Evolutionary conservation across 2,329 filamentous ascomycete species (phyloP), one percentile per base, ranked within the genome.

Genomic region (Trichoderma arundinaceum): DNA sequence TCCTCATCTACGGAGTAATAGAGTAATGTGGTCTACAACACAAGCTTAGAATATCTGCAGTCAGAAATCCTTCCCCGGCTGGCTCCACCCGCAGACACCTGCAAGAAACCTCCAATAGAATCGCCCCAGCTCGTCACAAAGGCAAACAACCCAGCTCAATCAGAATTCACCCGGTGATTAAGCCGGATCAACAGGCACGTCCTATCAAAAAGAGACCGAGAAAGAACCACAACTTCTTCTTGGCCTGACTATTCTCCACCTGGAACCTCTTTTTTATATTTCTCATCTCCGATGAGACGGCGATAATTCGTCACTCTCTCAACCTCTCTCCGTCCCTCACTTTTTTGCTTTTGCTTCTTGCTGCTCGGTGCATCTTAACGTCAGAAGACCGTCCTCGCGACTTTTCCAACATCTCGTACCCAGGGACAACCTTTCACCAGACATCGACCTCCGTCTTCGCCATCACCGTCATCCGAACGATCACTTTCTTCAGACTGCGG

Each of bases 41-140:
- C 17, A 15, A 9, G 5, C 19, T 17, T 10, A 17, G 33, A 15
- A 6, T n/a, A 17, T 10, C 43, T 48, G 43, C n/a, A 48, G 44
- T 28, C 8, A 59, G 33, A 49, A 39, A 39, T 49, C 10, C 38
- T n/a, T 41, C 53, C 19, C 3, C n/a, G 39, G 53, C 39, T 43
- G 53, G 43, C 53, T 43, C 41, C 19, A 8, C 22, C 22, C 22
- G 22, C 28, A 43, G n/a, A 46, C 12, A 35, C 39, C 39, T 41
- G 15, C 22, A n/a, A 39, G 19, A 51, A 60, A 51, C 64, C 43
- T 66, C 64, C 64, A 60, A 66, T 66, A 51, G 22, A 53, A 56
- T 62, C 56, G 64, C 57, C 41, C 41, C 64, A 56, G 43, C 41
- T 53, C 57, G 64, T 66, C 64, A 66, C 64, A 51, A 64, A 35